These are phyloP conservation scores for Boletellus emodensis DNA, from an alignment of 768 basidiomycete genomes.

Conservation along the genomic window DNA sequence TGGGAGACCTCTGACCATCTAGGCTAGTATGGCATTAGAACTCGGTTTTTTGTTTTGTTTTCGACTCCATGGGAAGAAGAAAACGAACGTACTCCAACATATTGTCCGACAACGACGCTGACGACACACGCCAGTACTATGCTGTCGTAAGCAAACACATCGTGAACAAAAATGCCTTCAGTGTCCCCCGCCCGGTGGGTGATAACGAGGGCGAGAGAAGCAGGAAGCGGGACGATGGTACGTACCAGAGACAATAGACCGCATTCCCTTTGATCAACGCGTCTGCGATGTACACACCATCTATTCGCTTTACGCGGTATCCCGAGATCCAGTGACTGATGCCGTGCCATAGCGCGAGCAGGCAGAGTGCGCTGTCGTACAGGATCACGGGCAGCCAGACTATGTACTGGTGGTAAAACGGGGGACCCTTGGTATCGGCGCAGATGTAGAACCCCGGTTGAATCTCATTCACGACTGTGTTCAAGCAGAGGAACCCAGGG, in stretches of 20 bases:
- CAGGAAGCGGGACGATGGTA: no score
- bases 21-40: background rate
- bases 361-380: conserved; percentile 2
- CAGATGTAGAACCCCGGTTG: conserved; percentile 3
- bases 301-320: background rate
- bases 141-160: conserved; percentile 3
- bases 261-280: conserved; percentile 12
- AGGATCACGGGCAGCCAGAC: conserved; percentile 10
- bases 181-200: no score
- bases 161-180: background rate
- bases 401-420: conserved; percentile 1
- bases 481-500: background rate
- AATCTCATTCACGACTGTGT: conserved; percentile 12
- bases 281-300: conserved; percentile 3
- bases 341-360: conserved; percentile 6
- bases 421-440: background rate
- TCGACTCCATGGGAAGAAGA: no score
- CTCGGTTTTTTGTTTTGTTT: background rate
- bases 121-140: conserved; percentile 6
- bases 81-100: background rate
- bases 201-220: background rate
- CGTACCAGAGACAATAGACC: conserved; percentile 17
- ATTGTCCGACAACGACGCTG: background rate
- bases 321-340: background rate
- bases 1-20: conserved; percentile 5